Conservation (phyloP, 2,329 filamentous ascomycete genomes). For the Cladosporium sphaerospermum region DNA sequence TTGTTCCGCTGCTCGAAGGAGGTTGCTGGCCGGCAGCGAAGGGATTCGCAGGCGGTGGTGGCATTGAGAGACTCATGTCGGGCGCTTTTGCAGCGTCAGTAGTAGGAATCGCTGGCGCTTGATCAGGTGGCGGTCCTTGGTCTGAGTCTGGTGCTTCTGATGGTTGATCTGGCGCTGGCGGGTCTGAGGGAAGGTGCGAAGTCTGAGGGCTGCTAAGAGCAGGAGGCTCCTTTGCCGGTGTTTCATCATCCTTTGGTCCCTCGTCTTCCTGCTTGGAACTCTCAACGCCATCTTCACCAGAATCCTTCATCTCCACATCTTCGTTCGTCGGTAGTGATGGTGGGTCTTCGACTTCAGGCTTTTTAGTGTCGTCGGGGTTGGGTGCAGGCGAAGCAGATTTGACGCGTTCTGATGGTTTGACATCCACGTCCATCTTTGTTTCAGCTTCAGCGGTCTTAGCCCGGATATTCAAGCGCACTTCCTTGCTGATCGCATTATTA, state of each 20-base stretch:
- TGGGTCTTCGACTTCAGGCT: background rate
- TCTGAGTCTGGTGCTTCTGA: slow-evolving; percentile 7
- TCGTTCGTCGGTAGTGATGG: background rate
- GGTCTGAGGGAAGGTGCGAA: background rate
- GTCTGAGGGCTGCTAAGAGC: background rate
- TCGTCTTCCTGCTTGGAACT: too few relatives aligned
- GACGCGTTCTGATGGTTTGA: background rate
- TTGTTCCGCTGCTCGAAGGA: background rate
- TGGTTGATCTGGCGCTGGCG: background rate
- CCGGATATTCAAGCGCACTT: background rate
- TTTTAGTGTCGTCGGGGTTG: background rate
- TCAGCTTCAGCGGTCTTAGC: slow-evolving; percentile 25
- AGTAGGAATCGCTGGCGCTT: background rate
- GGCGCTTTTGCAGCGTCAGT: slow-evolving; percentile 15
- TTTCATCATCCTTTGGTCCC: background rate
- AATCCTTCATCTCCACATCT: slow-evolving; percentile 8
- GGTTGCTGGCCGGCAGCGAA: slow-evolving; percentile 14
- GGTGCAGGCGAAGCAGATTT: background rate
- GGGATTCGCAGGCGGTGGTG: slow-evolving; percentile 24
- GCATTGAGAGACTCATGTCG: slow-evolving; percentile 29
- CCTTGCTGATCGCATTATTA: slow-evolving; percentile 21
- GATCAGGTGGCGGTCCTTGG: slow-evolving; percentile 7
- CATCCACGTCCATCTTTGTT: slow-evolving; percentile 42
- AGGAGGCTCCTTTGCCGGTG: background rate
- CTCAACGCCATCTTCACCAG: background rate